Evolutionary conservation across 1,139 yeast species (phyloP), one percentile per base, ranked within the genome.

Genomic region (Debaryomyces coudertii): DNA sequence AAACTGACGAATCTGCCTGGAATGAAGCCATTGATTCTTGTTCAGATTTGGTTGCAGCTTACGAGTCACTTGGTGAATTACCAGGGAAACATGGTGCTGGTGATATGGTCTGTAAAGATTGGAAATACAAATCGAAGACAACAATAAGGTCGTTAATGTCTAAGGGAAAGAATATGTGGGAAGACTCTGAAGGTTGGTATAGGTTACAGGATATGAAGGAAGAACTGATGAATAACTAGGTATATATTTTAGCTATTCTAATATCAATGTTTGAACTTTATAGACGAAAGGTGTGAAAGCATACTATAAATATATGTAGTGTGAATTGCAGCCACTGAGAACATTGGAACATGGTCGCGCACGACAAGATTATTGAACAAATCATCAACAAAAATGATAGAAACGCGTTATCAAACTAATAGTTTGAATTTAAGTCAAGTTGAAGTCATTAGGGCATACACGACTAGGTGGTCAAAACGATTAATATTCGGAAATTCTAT

Each of bases 51-150:
- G 84, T 87, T 2, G 90, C 95, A 40, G 96, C 97, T 0, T 93
- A 92, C 62, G 92, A 85, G 57, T 85, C 89, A 5, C 76, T 88
- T 34, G 98, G 98, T 9, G 95, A 87, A 47, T 67, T 82, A 56
- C 92, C 90, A 15, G 98, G 98, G 3, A 87, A 87, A 56, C 82
- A 85, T 55, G 88, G 87, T 23, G 90, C 90, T 2, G 97, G 85
- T 1, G 90, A 87, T 56, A 60, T 87, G 12, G 96, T 93, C 5
- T 90, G 97, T 63, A 81, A 84, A 56, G 96, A 90, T 61, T 92
- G 98, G 98, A 86, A 81, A 58, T 89, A 86, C 67, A 90, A 90
- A 62, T 85, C 95, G 2, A 77, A 83, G 52, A 79, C 87, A 8
- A 73, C 89, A 0, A 76, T 90, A 12, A 77, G 96, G 56, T 79